Conservation (phyloP, 495 filamentous ascomycete species). For the Hyaloscypha finlandica region DNA sequence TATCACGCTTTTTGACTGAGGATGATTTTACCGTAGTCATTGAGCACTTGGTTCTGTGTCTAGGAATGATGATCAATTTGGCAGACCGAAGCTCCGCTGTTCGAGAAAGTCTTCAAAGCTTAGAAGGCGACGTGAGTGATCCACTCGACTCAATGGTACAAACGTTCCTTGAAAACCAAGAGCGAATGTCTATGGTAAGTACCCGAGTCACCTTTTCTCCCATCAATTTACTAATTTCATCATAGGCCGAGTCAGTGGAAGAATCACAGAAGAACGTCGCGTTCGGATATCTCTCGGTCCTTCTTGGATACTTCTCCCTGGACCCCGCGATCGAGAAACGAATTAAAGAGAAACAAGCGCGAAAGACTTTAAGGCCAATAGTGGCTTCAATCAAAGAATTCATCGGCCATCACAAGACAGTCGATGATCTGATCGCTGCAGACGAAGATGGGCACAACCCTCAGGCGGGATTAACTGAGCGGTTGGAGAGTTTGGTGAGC, state of each 20-base stretch:
- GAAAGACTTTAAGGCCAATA: constrained; percentile 61
- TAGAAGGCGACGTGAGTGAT: constrained; percentile 30
- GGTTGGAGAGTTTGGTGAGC: constrained; percentile 26
- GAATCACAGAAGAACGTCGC: constrained; percentile 86
- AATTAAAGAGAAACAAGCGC: constrained; percentile 55
- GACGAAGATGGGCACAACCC: constrained; percentile 48
- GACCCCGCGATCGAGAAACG: constrained; percentile 50
- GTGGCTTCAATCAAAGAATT: constrained; percentile 87
- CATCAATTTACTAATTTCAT: neutral
- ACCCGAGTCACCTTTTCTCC: constrained; percentile 36
- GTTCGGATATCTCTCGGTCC: constrained; percentile 84
- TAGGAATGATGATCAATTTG: constrained; percentile 89
- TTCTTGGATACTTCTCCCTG: constrained; percentile 79
- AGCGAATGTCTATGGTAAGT: constrained; percentile 51
- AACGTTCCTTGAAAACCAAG: constrained; percentile 54
- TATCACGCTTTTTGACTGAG: constrained; percentile 43
- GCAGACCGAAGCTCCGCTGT: constrained; percentile 70
- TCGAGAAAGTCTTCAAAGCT: constrained; percentile 39
- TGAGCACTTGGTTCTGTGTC: constrained; percentile 73
- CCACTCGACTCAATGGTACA: constrained; percentile 49
- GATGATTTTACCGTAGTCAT: constrained; percentile 52
- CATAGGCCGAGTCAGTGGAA: constrained; percentile 78
- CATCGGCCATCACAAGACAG: constrained; percentile 70
- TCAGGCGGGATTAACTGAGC: constrained; percentile 49
- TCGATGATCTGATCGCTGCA: constrained; percentile 58